A percentile compares a stretch with the other conserved stretches of the same genome.
phyloP scores from a whole-genome alignment of 257 asterid species.

The Ajuga chamaepitys region DNA sequence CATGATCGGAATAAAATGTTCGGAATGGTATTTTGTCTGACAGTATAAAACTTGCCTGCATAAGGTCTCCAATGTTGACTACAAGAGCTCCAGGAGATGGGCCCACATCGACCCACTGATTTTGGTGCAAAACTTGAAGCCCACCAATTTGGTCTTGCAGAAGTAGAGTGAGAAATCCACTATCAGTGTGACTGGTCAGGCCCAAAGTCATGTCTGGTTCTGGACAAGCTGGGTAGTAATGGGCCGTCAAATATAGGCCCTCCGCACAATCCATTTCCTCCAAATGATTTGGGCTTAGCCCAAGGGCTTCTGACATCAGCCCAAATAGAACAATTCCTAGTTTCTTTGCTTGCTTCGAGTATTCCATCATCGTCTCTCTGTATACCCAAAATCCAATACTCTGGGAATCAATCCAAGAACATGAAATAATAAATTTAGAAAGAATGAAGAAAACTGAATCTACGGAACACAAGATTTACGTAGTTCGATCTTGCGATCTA shows the following conservation, averaged over 20 bases:
- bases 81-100: slow-evolving; percentile 27
- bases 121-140: slow-evolving; percentile 32
- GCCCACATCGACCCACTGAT: slow-evolving; percentile 44
- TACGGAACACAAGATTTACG: no score
- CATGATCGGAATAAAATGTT: no score
- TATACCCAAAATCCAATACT: background rate
- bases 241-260: slow-evolving; percentile 14
- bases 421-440: no score
- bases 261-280: slow-evolving; percentile 21
- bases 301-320: slow-evolving; percentile 32
- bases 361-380: slow-evolving; percentile 27
- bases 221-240: slow-evolving; percentile 46
- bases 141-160: slow-evolving; percentile 37
- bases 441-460: no score
- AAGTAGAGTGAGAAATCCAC: slow-evolving; percentile 33
- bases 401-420: no score
- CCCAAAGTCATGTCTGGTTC: slow-evolving; percentile 41
- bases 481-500: no score
- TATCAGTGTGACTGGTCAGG: slow-evolving; percentile 28
- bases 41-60: slow-evolving; percentile 34
- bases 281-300: slow-evolving; percentile 18
- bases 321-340: slow-evolving; percentile 23
- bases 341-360: slow-evolving; percentile 14
- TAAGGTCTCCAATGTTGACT: slow-evolving; percentile 38
- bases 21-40: no score